Base-by-base conservation (phyloP, 1,139 yeast genomes). In the Entelexis sorbosivorans region DNA sequence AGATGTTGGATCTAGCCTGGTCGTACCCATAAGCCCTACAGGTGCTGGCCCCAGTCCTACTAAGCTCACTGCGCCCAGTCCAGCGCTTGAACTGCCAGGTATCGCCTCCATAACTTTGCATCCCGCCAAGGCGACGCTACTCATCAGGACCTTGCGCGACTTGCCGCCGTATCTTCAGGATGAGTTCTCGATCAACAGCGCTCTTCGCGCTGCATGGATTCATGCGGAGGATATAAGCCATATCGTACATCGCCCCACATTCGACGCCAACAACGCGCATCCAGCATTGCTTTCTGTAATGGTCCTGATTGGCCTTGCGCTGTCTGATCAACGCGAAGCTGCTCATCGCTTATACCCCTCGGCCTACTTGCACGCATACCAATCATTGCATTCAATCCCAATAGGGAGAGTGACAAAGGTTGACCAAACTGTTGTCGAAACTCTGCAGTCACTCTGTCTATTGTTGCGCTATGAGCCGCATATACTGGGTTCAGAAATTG, bases 241-340 rank as follows among this genome's bases (percentile, higher is more conserved):
- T 35, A 59, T 69, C 34, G 58, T 73, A n/a, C 76, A 73, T 58
- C 59, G 66, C 16, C 65, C 73, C 8, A 67, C 74, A 1, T 72
- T 71, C 54, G 62, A 66, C 50, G 66, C 71, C 5, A 63, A 67
- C 42, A 54, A 56, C 14, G 56, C 61, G 20, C 61, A 67, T 50
- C 59, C 66, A 1, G 61, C 64, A 32, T 58, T 73, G 40, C 55
- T 73, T 40, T 66, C 69, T 4, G 63, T 67, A 5, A 58, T 72
- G 56, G 62, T 67, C 24, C 58, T 66, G 14, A 55, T 72, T 26
- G 76, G 76, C 5, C 67, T 71, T 71, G 64, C 69, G 2, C 40
- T 61, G 24, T 51, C 58, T 28, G 52, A 56, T 13, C 56, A 59
- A 19, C 44, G 42, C 11, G 48, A 44, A 2, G 51, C 55, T 6